Evolutionary conservation across 441 rosid genomes (phyloP), one percentile per base, ranked within the genome.

Genomic region (Corymbia calophylla): DNA sequence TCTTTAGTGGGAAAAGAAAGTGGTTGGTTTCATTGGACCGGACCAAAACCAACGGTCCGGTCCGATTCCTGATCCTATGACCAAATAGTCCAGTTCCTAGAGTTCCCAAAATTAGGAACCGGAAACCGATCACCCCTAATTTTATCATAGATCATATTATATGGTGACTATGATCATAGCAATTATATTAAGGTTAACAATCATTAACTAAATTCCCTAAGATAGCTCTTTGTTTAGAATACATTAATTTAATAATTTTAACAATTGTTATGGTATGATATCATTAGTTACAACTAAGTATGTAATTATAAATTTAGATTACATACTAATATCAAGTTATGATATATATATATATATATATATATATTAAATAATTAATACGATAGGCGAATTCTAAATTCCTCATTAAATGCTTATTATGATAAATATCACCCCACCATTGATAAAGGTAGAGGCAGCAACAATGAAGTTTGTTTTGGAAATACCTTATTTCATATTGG

Each of bases 51-150:
- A 18, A 53, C 18, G 54, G 18, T 53, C 54, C 16, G 0, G 2
- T 53, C 17, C 53, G 2, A 15, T 53, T 53, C 18, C 16, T 7
- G 6, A 3, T 53, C 54, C 4, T 56, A 23, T 29, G 14, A 58
- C n/a, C 62, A 58, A 23, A 9, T 1, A 5, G 6, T 58, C 62
- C 0, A 4, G 0, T 4, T 25, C 62, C n/a, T 25, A 0, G 6
- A 0, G 6, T 58, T 58, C n/a, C n/a, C 62, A 58, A 58, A 58
- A 58, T 58, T 58, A 13, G 14, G 62, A 58, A 58, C 6, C 1
- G 6, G 3, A 39, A 39, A 39, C 44, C 5, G 6, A 39, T 39
- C 44, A 39, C 44, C 44, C 44, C 44, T 39, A 39, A 39, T 39
- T 39, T 39, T 6, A 39, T 39, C 48, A 39, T 73, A 21, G 17